phyloP scores from a whole-genome alignment of 2,329 filamentous ascomycete genomes.

The Periglandula ipomoeae region DNA sequence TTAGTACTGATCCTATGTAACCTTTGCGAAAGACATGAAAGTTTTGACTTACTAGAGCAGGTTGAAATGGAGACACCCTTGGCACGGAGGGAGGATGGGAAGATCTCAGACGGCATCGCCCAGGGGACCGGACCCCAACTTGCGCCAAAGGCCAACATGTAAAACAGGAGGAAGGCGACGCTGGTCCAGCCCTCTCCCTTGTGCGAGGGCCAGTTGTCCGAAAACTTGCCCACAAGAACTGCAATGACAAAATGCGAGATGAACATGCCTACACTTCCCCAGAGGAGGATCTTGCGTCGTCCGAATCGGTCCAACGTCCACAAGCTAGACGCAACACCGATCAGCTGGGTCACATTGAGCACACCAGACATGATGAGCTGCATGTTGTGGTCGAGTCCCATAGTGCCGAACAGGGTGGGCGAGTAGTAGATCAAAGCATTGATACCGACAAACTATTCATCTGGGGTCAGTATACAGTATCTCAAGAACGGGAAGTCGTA shows the following conservation, averaged over 20 bases:
- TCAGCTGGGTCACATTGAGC: conserved; percentile 20
- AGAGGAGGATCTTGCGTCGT: conserved; percentile 16
- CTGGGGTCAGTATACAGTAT: background rate
- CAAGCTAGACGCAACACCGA: conserved; percentile 33
- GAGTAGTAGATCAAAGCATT: conserved; percentile 47
- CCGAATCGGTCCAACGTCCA: conserved; percentile 29
- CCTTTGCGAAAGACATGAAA: background rate
- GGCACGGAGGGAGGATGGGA: conserved; percentile 49
- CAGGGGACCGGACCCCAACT: conserved; percentile 46
- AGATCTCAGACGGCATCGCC: conserved; percentile 47
- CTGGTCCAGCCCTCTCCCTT: conserved; percentile 18
- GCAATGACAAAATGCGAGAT: conserved; percentile 18
- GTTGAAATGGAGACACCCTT: conserved; percentile 55
- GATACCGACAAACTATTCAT: conserved; percentile 17
- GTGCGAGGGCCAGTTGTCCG: conserved; percentile 15
- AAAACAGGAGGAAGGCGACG: conserved; percentile 32
- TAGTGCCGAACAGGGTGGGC: conserved; percentile 46
- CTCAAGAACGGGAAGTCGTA: background rate
- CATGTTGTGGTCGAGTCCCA: conserved; percentile 34
- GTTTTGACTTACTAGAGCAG: conserved; percentile 30
- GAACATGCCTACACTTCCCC: conserved; percentile 18
- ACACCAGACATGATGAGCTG: conserved; percentile 23
- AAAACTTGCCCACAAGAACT: conserved; percentile 17
- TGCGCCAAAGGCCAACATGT: conserved; percentile 50
- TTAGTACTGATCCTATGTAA: too few relatives aligned